Conservation (phyloP, 2,329 filamentous ascomycete species). For the Scedosporium dehoogii region DNA sequence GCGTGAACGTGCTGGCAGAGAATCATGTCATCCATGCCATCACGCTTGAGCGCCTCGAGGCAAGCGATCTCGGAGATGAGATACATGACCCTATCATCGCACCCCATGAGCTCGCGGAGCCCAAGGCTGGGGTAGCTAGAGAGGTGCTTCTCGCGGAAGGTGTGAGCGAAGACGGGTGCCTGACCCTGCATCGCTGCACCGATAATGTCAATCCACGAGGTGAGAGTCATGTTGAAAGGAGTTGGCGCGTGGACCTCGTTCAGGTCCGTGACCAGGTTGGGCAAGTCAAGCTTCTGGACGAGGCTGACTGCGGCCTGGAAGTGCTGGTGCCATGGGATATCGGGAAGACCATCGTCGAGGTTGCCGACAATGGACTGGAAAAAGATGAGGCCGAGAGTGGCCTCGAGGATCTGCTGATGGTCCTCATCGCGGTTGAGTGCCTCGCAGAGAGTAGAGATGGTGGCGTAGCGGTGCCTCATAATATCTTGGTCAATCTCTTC, state of each 20-base stretch:
- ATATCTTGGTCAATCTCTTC: conserved; percentile 80
- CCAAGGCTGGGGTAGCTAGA: conserved; percentile 57
- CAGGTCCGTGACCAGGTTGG: conserved; percentile 52
- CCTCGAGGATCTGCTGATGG: conserved; percentile 82
- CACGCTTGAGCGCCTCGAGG: conserved; percentile 76
- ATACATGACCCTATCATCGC: conserved; percentile 95
- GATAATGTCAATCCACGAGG: conserved; percentile 94
- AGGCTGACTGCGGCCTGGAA: conserved; percentile 84
- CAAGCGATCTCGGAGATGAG: conserved; percentile 96
- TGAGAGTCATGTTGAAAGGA: conserved; percentile 91
- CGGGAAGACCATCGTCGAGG: conserved; percentile 72
- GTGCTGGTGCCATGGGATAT: conserved; percentile 95
- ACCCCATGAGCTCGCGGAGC: conserved; percentile 89
- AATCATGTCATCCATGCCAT: conserved; percentile 74
- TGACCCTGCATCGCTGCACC: conserved; percentile 85
- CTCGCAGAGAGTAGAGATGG: conserved; percentile 76
- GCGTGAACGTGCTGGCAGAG: conserved; percentile 83
- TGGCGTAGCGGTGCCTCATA: conserved; percentile 81
- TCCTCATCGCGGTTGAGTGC: conserved; percentile 71
- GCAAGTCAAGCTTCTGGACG: conserved; percentile 75
- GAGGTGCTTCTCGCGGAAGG: conserved; percentile 91
- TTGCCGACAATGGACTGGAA: conserved; percentile 89
- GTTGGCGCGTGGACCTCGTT: conserved; percentile 44
- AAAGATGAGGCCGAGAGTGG: conserved; percentile 89
- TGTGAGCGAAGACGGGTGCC: conserved; percentile 81